These are phyloP conservation scores for Leptosphaerulina australis DNA, from an alignment of 2,329 filamentous ascomycete species.

Conservation along the genomic window DNA sequence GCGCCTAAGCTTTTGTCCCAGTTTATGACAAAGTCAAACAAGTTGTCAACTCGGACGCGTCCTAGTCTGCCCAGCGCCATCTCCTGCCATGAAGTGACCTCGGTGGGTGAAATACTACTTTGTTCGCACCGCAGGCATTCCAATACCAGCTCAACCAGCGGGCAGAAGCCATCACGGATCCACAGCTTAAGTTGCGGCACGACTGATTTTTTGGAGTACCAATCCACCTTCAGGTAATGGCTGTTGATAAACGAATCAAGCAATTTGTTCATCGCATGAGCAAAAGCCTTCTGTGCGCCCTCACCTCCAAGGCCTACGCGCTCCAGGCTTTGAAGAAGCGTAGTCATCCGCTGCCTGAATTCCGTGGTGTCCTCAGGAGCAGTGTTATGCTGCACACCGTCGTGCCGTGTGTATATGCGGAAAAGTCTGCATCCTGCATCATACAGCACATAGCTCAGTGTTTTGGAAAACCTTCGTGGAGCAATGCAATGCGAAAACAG, in stretches of 20 bases:
- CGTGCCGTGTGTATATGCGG: constrained; percentile 45
- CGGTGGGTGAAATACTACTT: constrained; percentile 33
- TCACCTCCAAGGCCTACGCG: constrained; percentile 72
- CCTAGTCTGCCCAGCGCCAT: constrained; percentile 72
- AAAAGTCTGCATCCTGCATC: constrained; percentile 58
- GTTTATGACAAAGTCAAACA: constrained; percentile 78
- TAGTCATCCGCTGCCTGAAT: constrained; percentile 59
- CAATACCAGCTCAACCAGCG: constrained; percentile 68
- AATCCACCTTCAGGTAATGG: constrained; percentile 67
- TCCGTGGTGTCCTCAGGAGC: constrained; percentile 27
- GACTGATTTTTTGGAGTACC: constrained; percentile 61
- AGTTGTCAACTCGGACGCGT: constrained; percentile 69
- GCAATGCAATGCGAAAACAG: constrained; percentile 68
- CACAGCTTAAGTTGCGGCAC: constrained; percentile 67
- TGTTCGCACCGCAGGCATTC: constrained; percentile 44
- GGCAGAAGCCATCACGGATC: constrained; percentile 70
- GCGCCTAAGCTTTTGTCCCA: constrained; percentile 76
- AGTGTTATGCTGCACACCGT: constrained; percentile 28
- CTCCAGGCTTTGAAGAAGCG: constrained; percentile 64
- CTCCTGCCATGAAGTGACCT: constrained; percentile 73
- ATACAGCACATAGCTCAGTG: constrained; percentile 62
- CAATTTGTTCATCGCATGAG: constrained; percentile 70
- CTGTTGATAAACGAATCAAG: constrained; percentile 68
- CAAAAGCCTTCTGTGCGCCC: constrained; percentile 72
- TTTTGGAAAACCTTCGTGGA: constrained; percentile 57